Percentiles rank a stretch among this genome's conserved stretches.
Evolutionary conservation across 2,329 filamentous ascomycete genomes (phyloP).

Genomic region (Calonectria pauciramosa): DNA sequence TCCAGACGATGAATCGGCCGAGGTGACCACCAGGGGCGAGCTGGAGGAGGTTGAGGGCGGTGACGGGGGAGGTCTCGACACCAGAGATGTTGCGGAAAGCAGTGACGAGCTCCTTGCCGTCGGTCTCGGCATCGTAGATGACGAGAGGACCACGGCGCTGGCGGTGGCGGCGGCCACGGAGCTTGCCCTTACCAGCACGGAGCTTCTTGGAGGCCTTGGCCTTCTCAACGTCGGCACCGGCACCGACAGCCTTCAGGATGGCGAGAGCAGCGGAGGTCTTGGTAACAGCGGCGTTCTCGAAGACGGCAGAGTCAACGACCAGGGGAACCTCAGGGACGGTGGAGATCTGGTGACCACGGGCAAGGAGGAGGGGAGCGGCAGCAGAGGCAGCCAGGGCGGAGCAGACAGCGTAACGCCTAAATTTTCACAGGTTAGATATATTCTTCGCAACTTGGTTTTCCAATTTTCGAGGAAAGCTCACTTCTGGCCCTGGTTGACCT

Average conservation of each 20-base stretch:
- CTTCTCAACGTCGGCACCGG: conserved; percentile 92
- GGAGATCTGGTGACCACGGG: conserved; percentile 96
- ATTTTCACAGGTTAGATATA: conserved; percentile 42
- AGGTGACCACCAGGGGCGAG: conserved; percentile 99
- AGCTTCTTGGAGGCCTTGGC: conserved; percentile 97
- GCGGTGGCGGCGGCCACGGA: conserved; percentile 95
- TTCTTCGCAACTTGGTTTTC: background rate
- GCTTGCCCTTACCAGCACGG: conserved; percentile 98
- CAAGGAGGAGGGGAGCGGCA: conserved; percentile 92
- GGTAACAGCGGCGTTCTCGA: conserved; percentile 82
- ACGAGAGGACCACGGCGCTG: conserved; percentile 98
- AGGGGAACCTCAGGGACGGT: conserved; percentile 96
- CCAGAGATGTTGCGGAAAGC: conserved; percentile 99
- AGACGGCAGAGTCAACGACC: conserved; percentile 91
- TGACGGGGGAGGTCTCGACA: conserved; percentile 96
- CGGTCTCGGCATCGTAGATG: conserved; percentile 95
- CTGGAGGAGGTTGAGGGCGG: conserved; percentile 97
- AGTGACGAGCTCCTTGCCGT: conserved; percentile 92
- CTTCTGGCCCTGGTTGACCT: conserved; percentile 99
- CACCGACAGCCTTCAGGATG: conserved; percentile 92
- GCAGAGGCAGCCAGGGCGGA: conserved; percentile 98
- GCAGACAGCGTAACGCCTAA: conserved; percentile 94
- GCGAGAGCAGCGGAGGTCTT: conserved; percentile 91
- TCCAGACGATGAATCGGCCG: conserved; percentile 99
- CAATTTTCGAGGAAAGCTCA: conserved; percentile 58